These are phyloP conservation scores for Magnusiomyces paraingens DNA, from an alignment of 1,139 yeast species.

Conservation along the genomic window DNA sequence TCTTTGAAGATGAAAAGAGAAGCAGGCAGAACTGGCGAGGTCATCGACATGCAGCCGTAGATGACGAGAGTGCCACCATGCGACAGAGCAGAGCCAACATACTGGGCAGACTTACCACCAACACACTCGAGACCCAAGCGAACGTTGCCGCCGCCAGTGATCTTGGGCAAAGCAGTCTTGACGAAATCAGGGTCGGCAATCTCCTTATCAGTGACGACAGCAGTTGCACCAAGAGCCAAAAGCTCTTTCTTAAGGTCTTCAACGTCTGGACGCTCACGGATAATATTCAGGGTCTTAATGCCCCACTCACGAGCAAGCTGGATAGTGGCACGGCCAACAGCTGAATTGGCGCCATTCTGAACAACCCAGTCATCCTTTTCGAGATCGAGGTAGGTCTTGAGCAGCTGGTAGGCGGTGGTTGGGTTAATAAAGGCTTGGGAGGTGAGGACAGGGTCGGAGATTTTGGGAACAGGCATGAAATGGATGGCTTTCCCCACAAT, in stretches of 20 bases:
- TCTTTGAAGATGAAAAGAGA: conserved; percentile 85
- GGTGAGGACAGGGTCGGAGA: conserved; percentile 7
- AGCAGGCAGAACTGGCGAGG: conserved; percentile 86
- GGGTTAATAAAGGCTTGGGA: conserved; percentile 57
- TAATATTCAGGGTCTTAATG: conserved; percentile 74
- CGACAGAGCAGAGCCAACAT: conserved; percentile 73
- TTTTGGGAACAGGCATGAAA: background rate
- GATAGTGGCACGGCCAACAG: conserved; percentile 86
- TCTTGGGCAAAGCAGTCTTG: conserved; percentile 52
- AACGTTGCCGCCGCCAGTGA: conserved; percentile 34
- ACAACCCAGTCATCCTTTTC: conserved; percentile 81
- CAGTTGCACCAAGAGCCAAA: conserved; percentile 69
- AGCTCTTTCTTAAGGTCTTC: conserved; percentile 57
- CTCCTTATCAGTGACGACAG: conserved; percentile 85
- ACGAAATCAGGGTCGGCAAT: conserved; percentile 62
- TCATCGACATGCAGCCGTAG: conserved; percentile 97
- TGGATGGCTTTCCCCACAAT: conserved; percentile 33
- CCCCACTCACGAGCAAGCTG: conserved; percentile 81
- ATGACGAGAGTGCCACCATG: conserved; percentile 67
- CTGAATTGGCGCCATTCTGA: conserved; percentile 95
- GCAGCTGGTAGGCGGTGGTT: conserved; percentile 84
- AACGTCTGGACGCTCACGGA: conserved; percentile 75
- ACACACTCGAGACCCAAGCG: conserved; percentile 85
- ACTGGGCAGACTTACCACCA: conserved; percentile 80
- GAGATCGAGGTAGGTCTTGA: conserved; percentile 61